phyloP scores from a whole-genome alignment of 2,329 filamentous ascomycete genomes.

The Aspergillus uvarum region DNA sequence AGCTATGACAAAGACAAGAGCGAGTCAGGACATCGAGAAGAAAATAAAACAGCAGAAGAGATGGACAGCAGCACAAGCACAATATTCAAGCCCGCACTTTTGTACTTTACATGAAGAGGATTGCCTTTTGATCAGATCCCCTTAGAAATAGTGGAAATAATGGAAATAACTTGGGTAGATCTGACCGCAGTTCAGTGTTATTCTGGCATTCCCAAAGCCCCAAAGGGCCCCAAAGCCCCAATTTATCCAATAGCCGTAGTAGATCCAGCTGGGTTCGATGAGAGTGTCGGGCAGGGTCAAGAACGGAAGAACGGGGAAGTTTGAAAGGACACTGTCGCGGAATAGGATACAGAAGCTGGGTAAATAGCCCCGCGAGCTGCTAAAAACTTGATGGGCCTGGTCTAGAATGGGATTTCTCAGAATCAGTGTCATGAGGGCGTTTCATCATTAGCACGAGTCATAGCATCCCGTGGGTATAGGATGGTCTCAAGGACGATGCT shows the following conservation, averaged over 20 bases:
- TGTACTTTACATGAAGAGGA: slow-evolving; percentile 33
- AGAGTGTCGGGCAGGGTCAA: neutral
- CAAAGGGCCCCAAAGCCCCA: neutral
- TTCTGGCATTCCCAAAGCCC: neutral
- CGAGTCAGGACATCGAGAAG: neutral
- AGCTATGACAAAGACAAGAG: neutral
- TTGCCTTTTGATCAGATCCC: neutral
- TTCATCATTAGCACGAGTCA: slow-evolving; percentile 12
- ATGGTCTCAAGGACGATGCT: neutral
- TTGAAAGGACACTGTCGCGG: neutral
- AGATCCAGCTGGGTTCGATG: neutral
- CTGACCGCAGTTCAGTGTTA: neutral
- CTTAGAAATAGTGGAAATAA: neutral
- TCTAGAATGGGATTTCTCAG: neutral
- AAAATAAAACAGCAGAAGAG: neutral
- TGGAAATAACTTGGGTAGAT: neutral
- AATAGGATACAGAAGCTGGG: neutral
- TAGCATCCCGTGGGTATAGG: neutral
- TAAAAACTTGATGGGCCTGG: neutral
- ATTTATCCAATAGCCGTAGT: neutral
- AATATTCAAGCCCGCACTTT: slow-evolving; percentile 31
- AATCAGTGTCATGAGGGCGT: slow-evolving; percentile 13
- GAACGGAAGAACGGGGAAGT: neutral
- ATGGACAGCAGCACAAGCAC: neutral
- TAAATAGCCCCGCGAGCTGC: neutral